Evolutionary conservation across 352 stramenopile genomes (phyloP), one percentile per base, ranked within the genome.

Genomic region (Globisporangium camurandrum): DNA sequence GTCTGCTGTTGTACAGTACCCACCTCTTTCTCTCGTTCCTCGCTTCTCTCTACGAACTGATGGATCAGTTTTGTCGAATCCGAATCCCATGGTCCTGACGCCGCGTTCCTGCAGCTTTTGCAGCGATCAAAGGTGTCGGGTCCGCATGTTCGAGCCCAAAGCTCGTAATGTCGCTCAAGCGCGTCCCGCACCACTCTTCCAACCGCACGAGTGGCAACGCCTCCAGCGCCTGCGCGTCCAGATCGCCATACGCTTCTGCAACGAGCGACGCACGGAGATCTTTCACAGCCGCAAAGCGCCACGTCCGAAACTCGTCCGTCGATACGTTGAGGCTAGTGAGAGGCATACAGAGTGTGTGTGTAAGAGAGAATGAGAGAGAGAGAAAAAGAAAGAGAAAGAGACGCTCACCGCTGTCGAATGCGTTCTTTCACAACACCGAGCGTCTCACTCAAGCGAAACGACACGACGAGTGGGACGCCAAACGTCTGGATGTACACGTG

Each of bases 51-150:
- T n/a, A n/a, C n/a, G n/a, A n/a, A n/a, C 22, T 12, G 3, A 7
- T 34, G 8, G 30, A 8, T 58, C n/a, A 87, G 52, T 68, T 84
- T 54, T 88, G 66, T 39, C 84, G 84, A 52, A 94, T 94, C 54
- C 76, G 81, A 49, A 94, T 94, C 17, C 84, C 84, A 28, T 85
- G 78, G 38, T 94, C 84, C 24, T 84, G 75, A n/a, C 81, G 77
- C 45, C 82, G 64, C 9, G 20, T 38, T 30, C 17, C 24, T 31
- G 14, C 34, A n/a, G n/a, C n/a, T n/a, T n/a, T n/a, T n/a, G n/a
- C n/a, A n/a, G n/a, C n/a, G n/a, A 46, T 36, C 61, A 52, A 49
- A 1, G 73, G 65, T 37, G 64, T 80, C 23, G 67, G 64, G 46
- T 91, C 76, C 1, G 71, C 66, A 53, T 94, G 81, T 54, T 94